Conservation (phyloP, 495 filamentous ascomycete species). For the Penicillium samsonianum region DNA sequence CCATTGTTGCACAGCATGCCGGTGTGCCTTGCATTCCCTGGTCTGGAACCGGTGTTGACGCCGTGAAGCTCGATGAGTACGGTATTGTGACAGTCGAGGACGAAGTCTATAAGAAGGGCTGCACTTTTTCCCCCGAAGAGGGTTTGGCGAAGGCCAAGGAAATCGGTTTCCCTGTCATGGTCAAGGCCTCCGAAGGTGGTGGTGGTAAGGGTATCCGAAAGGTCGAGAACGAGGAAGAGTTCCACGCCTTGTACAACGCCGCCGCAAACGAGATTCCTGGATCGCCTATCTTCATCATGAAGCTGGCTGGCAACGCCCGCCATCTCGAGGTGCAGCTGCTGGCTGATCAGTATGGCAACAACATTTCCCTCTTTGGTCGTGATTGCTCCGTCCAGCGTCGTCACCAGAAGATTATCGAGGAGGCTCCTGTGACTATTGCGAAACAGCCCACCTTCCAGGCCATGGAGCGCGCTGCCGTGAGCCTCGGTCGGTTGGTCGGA, state of each 20-base stretch:
- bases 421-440: constrained; percentile 95
- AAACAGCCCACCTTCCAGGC: constrained; percentile 83
- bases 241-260: constrained; percentile 83
- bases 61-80: constrained; percentile 73
- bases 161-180: constrained; percentile 99
- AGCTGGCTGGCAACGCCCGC: constrained; percentile 92
- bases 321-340: constrained; percentile 98
- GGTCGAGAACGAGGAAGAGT: constrained; percentile 82
- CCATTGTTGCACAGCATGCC: constrained; percentile 97
- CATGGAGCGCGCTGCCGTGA: constrained; percentile 97
- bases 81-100: constrained; percentile 92
- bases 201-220: constrained; percentile 99
- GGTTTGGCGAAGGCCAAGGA: constrained; percentile 81
- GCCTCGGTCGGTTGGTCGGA: constrained; percentile 88
- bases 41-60: constrained; percentile 89
- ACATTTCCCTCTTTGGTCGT: constrained; percentile 97
- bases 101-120: constrained; percentile 85
- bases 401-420: constrained; percentile 99
- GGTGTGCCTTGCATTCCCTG: constrained; percentile 97
- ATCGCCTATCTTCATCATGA: constrained; percentile 99
- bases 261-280: constrained; percentile 98
- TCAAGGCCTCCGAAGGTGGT: constrained; percentile 99
- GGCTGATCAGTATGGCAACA: constrained; percentile 99
- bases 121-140: constrained; percentile 83
- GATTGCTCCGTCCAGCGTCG: constrained; percentile 98